Base-by-base conservation (phyloP, 345 rosid species). In the Citrus sp. region DNA sequence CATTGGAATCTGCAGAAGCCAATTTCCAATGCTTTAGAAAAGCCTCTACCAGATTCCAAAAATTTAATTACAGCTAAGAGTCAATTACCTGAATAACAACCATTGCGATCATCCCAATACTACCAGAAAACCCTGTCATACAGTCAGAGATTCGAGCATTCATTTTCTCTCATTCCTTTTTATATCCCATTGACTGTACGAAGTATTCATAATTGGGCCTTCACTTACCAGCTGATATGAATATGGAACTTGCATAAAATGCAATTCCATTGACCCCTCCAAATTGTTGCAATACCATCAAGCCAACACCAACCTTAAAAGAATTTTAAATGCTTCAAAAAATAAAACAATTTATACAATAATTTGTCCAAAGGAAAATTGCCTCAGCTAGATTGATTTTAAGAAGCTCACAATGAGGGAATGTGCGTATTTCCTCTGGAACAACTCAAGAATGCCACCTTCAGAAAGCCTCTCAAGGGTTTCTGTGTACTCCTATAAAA, bases 201-300 rank as follows among this genome's bases (percentile, higher is more conserved):
- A 13, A 81, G 27, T 22, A 27, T 1, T 55, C 7, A 27, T 19
- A 12, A 38, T 5, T 5, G 32, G 21, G 12, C 27, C 58, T 46
- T 46, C n/a, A 12, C 75, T 51, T 87, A 89, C 93, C 93, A 4
- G 93, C 87, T 59, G 90, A 86, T 22, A 70, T 75, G 60, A 89
- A 88, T 55, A 89, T 89, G 27, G 91, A 59, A 72, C 84, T 87
- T 46, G 93, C 87, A 76, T 89, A 89, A 75, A 89, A 89, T 25
- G 85, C 78, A 69, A 88, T 84, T 63, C 83, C 91, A 55, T 77
- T 86, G 67, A 90, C 90, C 60, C 98, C 98, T 77, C 97, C 94
- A 67, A 94, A 87, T 64, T 92, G 92, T 81, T 93, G 98, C 82
- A 94, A 83, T 69, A 81, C 90, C 94, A 94, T 94, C 77, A 94